These are phyloP conservation scores for Elongisporangium senticosum DNA, from an alignment of 352 stramenopile genomes.

Conservation along the genomic window DNA sequence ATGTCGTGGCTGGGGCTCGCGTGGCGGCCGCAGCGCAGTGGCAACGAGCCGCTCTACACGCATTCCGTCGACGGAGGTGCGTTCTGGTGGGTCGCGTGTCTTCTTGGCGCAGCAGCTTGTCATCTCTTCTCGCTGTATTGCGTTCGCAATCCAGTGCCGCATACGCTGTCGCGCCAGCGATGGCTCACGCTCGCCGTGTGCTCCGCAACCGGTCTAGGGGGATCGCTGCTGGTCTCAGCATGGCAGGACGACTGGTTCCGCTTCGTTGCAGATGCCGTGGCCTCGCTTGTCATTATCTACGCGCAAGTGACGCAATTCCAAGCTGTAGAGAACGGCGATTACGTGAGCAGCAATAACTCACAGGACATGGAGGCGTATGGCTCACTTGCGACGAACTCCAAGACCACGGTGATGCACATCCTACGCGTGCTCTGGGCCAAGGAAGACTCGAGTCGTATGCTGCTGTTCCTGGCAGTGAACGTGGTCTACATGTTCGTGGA, in stretches of 20 bases:
- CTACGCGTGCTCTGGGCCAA: conserved; percentile 41
- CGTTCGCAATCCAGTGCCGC: conserved; percentile 16
- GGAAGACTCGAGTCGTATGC: conserved; percentile 67
- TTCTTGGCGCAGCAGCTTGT: conserved; percentile 8
- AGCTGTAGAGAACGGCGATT: conserved; percentile 11
- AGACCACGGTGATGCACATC: conserved; percentile 14
- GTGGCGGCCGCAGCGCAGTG: conserved; percentile 9
- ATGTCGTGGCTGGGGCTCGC: conserved; percentile 21
- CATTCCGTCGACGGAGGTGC: conserved; percentile 3
- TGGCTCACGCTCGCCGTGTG: conserved; percentile 34
- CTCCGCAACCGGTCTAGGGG: conserved; percentile 26
- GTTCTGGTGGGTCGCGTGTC: conserved; percentile 2
- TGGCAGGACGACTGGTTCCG: conserved; percentile 52
- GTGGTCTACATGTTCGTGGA: conserved; percentile 87
- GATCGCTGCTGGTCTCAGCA: conserved; percentile 30
- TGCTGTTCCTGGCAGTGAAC: conserved; percentile 79
- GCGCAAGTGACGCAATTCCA: conserved; percentile 31
- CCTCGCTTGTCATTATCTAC: conserved; percentile 46
- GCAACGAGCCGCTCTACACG: conserved; percentile 11
- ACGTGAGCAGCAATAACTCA: conserved; percentile 11
- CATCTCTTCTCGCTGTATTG: conserved; percentile 23
- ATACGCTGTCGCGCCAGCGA: conserved; percentile 18
- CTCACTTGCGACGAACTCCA: conserved; percentile 4
- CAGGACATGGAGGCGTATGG: conserved; percentile 45
- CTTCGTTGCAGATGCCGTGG: conserved; percentile 25